Evolutionary conservation across 2,329 filamentous ascomycete genomes (phyloP), one percentile per base, ranked within the genome.

Genomic region (Didymella exigua): DNA sequence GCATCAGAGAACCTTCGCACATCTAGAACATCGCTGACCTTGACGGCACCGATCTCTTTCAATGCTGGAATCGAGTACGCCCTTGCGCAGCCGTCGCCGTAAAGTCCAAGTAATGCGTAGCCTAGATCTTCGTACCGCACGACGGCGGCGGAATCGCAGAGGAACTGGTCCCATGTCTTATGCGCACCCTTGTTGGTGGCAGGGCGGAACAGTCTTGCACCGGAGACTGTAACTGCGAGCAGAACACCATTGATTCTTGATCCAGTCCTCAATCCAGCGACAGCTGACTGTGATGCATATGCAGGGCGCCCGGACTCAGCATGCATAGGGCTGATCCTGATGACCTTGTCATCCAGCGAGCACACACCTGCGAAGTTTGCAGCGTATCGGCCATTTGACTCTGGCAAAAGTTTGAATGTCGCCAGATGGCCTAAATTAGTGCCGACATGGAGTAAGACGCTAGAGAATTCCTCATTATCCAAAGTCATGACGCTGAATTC

Each of bases 391-490:
- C 87, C 84, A 48, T 83, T 84, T 9, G 78, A 68, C 13, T 88
- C 83, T 0, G 95, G 95, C 2, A 98, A 78, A 19, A 99, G 81
- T 77, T 96, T 97, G 78, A 98, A 93, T 0, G 93, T 98, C 6
- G 88, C 86, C 16, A 98, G 79, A 66, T 90, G 91, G 34, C 95
- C 95, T 26, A 86, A 75, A 62, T 88, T 93, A 0, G 95, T 98
- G 18, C 95, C 95, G 2, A 96, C 90, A 63, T 98, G 96, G 62
- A 95, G 89, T 54, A 89, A 86, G 52, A 99, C 96, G 68, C 92
- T 97, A 1, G 95, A 98, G 72, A 96, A 99, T 61, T 91, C 84
- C 69, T 98, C 93, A n/a, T 89, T 90, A 37, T 98, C 95, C 4
- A 97, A 78, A 3, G 90, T 96, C 86, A 99, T 88, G 46, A 77